Conservation (phyloP, 2,329 filamentous ascomycete genomes). For the Lasiodiplodia hormozganensis region DNA sequence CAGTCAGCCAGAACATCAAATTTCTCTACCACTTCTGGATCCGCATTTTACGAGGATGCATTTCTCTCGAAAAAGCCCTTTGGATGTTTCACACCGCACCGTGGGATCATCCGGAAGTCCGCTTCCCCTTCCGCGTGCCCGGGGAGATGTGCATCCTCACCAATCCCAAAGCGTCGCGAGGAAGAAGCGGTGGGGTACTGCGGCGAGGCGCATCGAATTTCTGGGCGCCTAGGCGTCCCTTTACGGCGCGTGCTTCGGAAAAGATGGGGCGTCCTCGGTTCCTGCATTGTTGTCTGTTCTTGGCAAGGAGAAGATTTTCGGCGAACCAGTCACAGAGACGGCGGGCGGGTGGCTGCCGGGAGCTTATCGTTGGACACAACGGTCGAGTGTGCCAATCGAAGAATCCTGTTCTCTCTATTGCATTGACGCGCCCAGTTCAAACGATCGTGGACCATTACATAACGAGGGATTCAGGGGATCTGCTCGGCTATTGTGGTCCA, state of each 20-base stretch:
- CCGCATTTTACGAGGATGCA: background rate
- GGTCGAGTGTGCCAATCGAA: background rate
- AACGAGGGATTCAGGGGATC: background rate
- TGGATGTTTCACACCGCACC: background rate
- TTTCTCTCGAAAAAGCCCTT: background rate
- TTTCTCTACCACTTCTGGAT: background rate
- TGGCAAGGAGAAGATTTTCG: conserved; percentile 3
- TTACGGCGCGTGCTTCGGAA: background rate
- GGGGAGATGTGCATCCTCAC: background rate
- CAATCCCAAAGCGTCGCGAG: background rate
- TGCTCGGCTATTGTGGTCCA: background rate
- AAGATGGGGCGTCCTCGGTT: conserved; percentile 23
- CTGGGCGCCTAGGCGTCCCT: background rate
- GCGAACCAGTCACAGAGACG: background rate
- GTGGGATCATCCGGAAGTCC: background rate
- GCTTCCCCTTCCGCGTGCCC: background rate
- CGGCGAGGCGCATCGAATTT: conserved; percentile 1
- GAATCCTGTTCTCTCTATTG: background rate
- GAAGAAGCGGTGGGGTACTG: background rate
- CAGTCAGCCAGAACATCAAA: background rate
- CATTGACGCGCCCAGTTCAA: background rate
- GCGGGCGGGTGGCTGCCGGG: background rate
- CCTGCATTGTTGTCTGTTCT: background rate
- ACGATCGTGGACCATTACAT: background rate
- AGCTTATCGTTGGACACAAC: background rate